phyloP scores from a whole-genome alignment of 148 eudicot genomes.

The Rhododendron ovatum region DNA sequence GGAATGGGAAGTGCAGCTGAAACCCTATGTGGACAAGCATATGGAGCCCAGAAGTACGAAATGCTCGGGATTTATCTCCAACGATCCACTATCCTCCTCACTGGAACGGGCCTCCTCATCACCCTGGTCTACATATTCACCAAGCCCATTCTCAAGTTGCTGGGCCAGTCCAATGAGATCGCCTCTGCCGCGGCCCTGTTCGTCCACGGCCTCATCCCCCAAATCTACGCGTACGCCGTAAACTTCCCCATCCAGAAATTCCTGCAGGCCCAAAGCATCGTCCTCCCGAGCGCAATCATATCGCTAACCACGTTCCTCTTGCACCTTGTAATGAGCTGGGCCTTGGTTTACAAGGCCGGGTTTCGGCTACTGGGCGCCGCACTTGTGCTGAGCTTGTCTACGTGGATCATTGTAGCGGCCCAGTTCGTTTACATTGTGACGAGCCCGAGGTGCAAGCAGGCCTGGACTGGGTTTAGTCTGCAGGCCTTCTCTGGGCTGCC shows the following conservation, averaged over 20 bases:
- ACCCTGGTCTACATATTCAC: slow-evolving; percentile 35
- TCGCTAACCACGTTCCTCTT: slow-evolving; percentile 36
- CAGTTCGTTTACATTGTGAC: background rate
- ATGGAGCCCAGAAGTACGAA: slow-evolving; percentile 44
- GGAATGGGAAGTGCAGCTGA: slow-evolving; percentile 76
- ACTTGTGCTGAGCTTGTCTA: background rate
- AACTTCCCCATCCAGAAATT: slow-evolving; percentile 63
- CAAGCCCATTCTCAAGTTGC: background rate
- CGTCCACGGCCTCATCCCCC: background rate
- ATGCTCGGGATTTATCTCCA: slow-evolving; percentile 65
- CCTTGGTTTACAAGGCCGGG: slow-evolving; percentile 37
- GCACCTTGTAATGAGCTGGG: slow-evolving; percentile 33
- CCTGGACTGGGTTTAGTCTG: slow-evolving; percentile 45
- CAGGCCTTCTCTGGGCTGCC: slow-evolving; percentile 39
- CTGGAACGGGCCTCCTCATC: slow-evolving; percentile 35
- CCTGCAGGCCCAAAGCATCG: slow-evolving; percentile 55
- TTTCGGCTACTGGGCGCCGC: slow-evolving; percentile 42
- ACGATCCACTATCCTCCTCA: slow-evolving; percentile 44
- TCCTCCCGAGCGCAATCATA: slow-evolving; percentile 10
- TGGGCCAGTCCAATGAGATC: slow-evolving; percentile 35
- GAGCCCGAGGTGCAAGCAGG: background rate
- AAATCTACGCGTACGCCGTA: background rate
- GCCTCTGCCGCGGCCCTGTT: slow-evolving; percentile 23
- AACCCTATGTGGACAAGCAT: slow-evolving; percentile 68
- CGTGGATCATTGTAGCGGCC: background rate